Evolutionary conservation across 2,329 filamentous ascomycete species (phyloP).

Genomic region (Tolypocladium endophyticum): DNA sequence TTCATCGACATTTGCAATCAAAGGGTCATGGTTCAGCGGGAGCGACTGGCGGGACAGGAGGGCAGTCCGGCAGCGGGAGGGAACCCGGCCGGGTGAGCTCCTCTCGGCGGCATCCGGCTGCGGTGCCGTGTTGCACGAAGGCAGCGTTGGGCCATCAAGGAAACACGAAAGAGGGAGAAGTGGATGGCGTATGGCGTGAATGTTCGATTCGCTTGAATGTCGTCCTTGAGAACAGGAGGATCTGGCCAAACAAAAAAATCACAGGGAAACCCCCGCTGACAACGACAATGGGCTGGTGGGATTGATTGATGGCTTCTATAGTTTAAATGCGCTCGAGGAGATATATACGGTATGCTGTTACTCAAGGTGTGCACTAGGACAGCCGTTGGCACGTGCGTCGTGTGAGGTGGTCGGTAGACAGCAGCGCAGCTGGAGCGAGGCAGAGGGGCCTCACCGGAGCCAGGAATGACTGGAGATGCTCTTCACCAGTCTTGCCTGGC

Average conservation of each 20-base stretch:
- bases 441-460: too few species aligned
- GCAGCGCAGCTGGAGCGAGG: too few species aligned
- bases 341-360: background rate
- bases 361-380: background rate
- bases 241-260: background rate
- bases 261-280: background rate
- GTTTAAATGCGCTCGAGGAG: background rate
- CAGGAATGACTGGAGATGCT: too few species aligned
- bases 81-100: conserved; percentile 12
- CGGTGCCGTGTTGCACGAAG: background rate
- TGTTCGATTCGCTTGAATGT: background rate
- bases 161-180: background rate
- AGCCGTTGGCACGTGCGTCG: background rate
- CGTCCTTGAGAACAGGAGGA: background rate
- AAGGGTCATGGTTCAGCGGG: conserved; percentile 52
- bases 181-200: background rate
- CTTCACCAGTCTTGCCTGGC: too few species aligned
- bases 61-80: conserved; percentile 14
- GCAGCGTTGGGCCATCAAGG: background rate
- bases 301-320: background rate
- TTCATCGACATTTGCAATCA: conserved; percentile 62
- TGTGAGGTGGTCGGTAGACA: background rate
- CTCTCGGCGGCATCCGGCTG: background rate
- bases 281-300: background rate
- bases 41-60: conserved; percentile 31